Evolutionary conservation across 2,329 filamentous ascomycete species (phyloP), one percentile per base, ranked within the genome.

Genomic region (Phyllosticta citrichinensis): DNA sequence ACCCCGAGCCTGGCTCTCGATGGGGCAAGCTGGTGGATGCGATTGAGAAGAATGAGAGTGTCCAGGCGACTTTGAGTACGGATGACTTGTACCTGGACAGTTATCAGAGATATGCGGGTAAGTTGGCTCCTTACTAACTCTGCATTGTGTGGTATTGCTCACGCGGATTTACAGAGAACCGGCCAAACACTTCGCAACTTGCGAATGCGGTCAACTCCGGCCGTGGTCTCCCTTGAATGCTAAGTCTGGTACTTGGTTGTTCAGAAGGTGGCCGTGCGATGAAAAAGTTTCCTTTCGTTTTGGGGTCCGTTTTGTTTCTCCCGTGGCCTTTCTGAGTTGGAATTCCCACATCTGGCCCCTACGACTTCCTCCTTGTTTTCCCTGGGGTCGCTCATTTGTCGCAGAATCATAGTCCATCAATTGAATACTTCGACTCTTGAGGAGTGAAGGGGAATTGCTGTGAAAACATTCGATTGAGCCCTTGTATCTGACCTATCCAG

Each of bases 21-120:
- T 90, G 86, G 86, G 81, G 80, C 27, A 77, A 74, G 54, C 92
- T 88, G 88, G 77, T 90, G 5, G 78, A 84, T 30, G 88, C 88
- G 0, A 80, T 92, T 57, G 87, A 91, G 69, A 68, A 69, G 0
- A 81, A 89, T 64, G 77, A 79, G 35, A 81, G 84, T 63, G 80
- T 92, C 8, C 78, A 77, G 70, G 82, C 81, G 30, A 92, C 88
- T 14, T 88, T 84, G 22, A 89, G 87, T 69, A 78, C 76, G 2
- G 82, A 86, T 64, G 80, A 84, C 54, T 73, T 88, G 60, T 89
- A 89, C 68, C 70, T 86, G 61, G 86, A 88, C 67, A 86, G 83
- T 63, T 81, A 91, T 80, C 72, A 83, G 77, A 65, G 86, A 79
- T 81, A 82, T 80, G 79, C 78, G 69, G 77, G 80, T 81, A 66